Evolutionary conservation across 108 stramenopile genomes (phyloP).

Genomic region (Nannochloropsis salina): DNA sequence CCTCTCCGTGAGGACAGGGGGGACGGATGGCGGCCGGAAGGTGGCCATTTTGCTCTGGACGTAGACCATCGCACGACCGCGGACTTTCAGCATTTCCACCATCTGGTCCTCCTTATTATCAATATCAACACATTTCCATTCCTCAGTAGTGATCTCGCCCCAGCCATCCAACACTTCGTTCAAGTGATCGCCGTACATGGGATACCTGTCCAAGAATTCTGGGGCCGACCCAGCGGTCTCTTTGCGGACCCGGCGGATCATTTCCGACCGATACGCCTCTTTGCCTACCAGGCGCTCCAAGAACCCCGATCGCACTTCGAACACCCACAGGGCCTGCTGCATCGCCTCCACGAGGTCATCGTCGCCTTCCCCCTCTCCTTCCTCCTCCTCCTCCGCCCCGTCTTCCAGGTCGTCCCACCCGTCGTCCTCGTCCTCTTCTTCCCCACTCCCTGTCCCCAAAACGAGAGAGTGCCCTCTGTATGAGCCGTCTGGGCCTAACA

Average conservation of each 20-base stretch:
- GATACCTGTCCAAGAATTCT: not conserved
- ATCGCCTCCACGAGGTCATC: not conserved
- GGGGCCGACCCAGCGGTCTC: not conserved
- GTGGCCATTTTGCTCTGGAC: slow-evolving; percentile 16
- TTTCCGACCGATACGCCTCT: not conserved
- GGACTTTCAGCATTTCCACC: not conserved
- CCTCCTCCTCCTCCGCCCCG: not conserved
- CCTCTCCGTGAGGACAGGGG: not conserved
- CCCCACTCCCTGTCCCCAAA: not conserved
- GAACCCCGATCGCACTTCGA: slow-evolving; percentile 7
- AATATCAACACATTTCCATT: not conserved
- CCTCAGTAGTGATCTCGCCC: not conserved
- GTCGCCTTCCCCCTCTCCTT: not conserved
- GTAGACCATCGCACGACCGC: slow-evolving; percentile 4
- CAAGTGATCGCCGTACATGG: not conserved
- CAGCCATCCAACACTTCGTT: slow-evolving; percentile 12
- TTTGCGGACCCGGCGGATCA: not conserved
- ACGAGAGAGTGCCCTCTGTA: not conserved
- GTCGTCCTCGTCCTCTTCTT: slow-evolving; percentile 12
- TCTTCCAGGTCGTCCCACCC: slow-evolving; percentile 19
- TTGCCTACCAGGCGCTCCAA: not conserved
- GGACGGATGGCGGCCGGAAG: not conserved
- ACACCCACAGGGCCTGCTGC: not conserved
- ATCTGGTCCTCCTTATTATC: slow-evolving; percentile 20
- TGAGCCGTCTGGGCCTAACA: not conserved